Base-by-base conservation (phyloP, 2,329 filamentous ascomycete species). In the Aureobasidium namibiae region DNA sequence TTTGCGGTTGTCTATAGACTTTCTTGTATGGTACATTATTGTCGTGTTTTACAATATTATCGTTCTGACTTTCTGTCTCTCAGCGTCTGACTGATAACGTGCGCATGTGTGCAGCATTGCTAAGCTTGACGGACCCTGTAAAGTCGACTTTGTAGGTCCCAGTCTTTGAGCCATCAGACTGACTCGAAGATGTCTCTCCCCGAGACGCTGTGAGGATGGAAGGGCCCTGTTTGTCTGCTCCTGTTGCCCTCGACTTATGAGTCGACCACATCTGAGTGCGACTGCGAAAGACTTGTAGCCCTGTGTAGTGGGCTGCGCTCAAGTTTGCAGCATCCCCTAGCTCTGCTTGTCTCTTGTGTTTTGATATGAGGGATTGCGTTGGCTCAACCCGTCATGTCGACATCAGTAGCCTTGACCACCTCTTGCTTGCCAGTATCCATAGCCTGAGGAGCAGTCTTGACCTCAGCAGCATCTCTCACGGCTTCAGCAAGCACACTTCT, bases 401-500 rank as follows among this genome's bases (percentile, higher is more conserved):
- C 62, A 39, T 63, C 61, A 26, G 65, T 63, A n/a, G 48, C 42
- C 53, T 63, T 61, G 13, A 49, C 62, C 36, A 60, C 63, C 5
- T 53, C 41, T 10, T 49, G 44, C 41, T 57, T 53, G 21, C 53
- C 45, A 34, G 34, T 42, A 4, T 45, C 33, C 11, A n/a, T 58
- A 11, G 57, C 42, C 26, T 57, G n/a, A 24, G 61, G 48, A n/a
- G 60, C 65, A 13, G 65, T 57, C 64, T 72, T 72, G 11, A 62
- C 29, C 65, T 78, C 74, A 10, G 76, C 75, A 45, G 80, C 78
- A 65, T 88, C 85, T 59, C 78, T 80, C 16, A 87, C 74, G 56
- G 84, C 83, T 59, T 84, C 82, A 53, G 78, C 78, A 52, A 88
- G 74, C 41, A 88, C 84, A 2, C 78, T 74, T 61, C 85, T 76